Evolutionary conservation across 1,284 basidiomycete species (phyloP), one percentile per base, ranked within the genome.

Genomic region (Microbotryum saponariae): DNA sequence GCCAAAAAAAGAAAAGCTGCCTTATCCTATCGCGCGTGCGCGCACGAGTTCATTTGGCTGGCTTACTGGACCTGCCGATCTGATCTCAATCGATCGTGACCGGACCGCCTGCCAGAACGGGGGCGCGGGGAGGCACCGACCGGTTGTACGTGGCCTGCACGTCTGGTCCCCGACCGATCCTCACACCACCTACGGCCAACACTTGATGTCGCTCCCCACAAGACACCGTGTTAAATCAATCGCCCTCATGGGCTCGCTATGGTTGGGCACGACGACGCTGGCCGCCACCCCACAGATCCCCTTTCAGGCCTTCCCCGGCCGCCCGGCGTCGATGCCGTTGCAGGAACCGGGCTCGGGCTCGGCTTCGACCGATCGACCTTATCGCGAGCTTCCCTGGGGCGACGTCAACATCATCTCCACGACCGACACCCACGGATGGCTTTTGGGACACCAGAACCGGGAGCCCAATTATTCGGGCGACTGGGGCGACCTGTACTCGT

Each of bases 401-500:
- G 68, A 71, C 3, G 57, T 73, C 50, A 71, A 73, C 54, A 54
- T 73, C 45, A 42, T 73, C 27, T 46, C 51, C 4, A 72, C 71
- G 2, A 67, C 65, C 16, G 67, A 69, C 37, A 64, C 62, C 2
- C 72, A 72, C 54, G 70, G 71, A 55, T 73, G 72, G 72, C 59
- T 73, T 1, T 50, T 70, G 2, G 71, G 72, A 2, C 71, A 73
- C 42, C 65, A 68, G 33, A 52, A 59, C n/a, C 55, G 64, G 54
- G 72, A 73, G 51, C 60, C 66, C 1, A 54, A 51, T 59, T 72
- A 67, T 52, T 67, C 63, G 4, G 72, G 70, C 5, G 71, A 72
- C 50, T 70, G 70, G 58, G 73, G 71, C 21, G 72, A 73, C 55
- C 61, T 71, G 12, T 66, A 62, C 58, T 68, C 67, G 33, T 73